phyloP scores from a whole-genome alignment of 306 rosid species.

The Oemleria cerasiformis region DNA sequence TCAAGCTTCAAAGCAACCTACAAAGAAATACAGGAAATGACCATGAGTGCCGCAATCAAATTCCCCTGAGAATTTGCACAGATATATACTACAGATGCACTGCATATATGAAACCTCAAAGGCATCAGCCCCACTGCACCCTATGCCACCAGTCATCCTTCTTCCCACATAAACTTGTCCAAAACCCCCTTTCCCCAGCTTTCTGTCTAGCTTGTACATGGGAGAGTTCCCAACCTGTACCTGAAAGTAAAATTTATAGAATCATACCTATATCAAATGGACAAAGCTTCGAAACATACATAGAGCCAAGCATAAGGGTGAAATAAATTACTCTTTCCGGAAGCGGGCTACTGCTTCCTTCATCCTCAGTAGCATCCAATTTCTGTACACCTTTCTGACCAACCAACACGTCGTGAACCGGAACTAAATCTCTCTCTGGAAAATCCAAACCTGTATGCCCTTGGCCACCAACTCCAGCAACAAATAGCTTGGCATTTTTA shows the following conservation, averaged over 20 bases:
- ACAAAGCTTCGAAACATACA: conserved; percentile 1
- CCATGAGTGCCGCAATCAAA: conserved; percentile 10
- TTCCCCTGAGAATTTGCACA: not conserved
- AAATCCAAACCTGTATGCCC: conserved; percentile 27
- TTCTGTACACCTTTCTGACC: conserved; percentile 35
- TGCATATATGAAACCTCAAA: conserved; percentile 24
- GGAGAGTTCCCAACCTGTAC: conserved; percentile 37
- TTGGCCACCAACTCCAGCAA: conserved; percentile 27
- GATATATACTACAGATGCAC: conserved; percentile 5
- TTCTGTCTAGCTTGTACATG: conserved; percentile 32
- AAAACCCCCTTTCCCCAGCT: conserved; percentile 40
- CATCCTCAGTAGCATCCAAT: conserved; percentile 31
- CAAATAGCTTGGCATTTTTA: conserved; percentile 29
- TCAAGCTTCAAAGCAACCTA: conserved; percentile 45
- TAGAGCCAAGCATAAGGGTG: not conserved
- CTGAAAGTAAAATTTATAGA: conserved; percentile 11
- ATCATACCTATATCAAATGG: not conserved
- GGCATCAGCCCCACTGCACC: conserved; percentile 30
- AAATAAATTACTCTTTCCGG: conserved; percentile 31
- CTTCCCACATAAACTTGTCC: conserved; percentile 41
- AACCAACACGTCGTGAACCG: conserved; percentile 28
- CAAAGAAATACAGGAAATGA: conserved; percentile 1
- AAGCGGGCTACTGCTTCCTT: conserved; percentile 35
- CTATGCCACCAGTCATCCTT: conserved; percentile 30
- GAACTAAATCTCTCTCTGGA: conserved; percentile 27